Conservation (phyloP, 305 asterid species). For the Vinca major region DNA sequence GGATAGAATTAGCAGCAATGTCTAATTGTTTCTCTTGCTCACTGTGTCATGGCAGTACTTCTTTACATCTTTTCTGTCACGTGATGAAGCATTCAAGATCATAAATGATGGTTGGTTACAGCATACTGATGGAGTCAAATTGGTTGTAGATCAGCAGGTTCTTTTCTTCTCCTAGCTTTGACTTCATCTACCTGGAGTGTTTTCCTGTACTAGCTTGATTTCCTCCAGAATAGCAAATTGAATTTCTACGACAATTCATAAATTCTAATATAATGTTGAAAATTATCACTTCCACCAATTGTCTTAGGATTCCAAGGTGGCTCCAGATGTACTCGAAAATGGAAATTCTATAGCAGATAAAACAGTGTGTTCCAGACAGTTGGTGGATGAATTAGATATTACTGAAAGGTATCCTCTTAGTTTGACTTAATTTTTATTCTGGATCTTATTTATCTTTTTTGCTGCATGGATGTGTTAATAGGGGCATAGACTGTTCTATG, state of each 20-base stretch:
- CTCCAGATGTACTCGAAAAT: conserved; percentile 39
- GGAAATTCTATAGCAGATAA: conserved; percentile 38
- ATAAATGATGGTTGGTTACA: conserved; percentile 79
- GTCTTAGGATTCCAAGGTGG: conserved; percentile 42
- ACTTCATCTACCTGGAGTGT: not conserved
- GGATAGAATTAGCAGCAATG: conserved; percentile 5
- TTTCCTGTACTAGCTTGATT: not conserved
- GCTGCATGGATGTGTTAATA: conserved; percentile 31
- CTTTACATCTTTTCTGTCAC: conserved; percentile 90
- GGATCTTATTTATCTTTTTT: conserved; percentile 18
- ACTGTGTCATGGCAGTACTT: conserved; percentile 53
- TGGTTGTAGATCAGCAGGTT: conserved; percentile 58
- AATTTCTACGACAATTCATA: not conserved
- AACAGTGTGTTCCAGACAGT: conserved; percentile 33
- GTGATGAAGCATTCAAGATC: conserved; percentile 95
- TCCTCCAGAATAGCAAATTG: not conserved
- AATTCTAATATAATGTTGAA: not conserved
- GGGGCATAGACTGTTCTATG: conserved; percentile 35
- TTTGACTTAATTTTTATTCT: not conserved
- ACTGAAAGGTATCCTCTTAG: conserved; percentile 44
- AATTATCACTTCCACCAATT: conserved; percentile 9
- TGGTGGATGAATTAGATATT: conserved; percentile 33
- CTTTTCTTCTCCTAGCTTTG: conserved; percentile 3
- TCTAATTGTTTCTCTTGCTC: conserved; percentile 16
- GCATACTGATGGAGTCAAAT: conserved; percentile 38